Percentiles rank a stretch among this genome's conserved stretches.
These are phyloP conservation scores for Neoarthrinium moseri DNA, from an alignment of 2,329 filamentous ascomycete genomes.

Conservation along the genomic window DNA sequence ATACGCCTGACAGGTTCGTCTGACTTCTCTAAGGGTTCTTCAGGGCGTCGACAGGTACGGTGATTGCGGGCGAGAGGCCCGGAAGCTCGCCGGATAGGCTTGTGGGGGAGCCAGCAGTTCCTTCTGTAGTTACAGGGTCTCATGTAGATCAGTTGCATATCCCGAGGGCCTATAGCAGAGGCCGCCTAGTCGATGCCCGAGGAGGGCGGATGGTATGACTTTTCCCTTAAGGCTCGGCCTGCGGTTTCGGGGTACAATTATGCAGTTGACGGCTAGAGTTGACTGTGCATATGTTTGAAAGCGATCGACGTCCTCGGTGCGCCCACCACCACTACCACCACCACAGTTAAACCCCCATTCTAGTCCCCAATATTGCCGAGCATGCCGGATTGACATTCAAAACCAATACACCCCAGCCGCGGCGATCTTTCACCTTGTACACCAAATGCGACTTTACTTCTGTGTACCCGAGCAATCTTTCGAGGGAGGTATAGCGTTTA, in stretches of 20 bases:
- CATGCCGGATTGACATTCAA: too few species aligned
- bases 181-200: constrained; percentile 1
- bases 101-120: not conserved
- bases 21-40: not conserved
- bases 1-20: not conserved
- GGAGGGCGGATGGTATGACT: constrained; percentile 6
- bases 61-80: too few species aligned
- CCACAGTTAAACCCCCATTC: too few species aligned
- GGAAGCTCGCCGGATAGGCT: not conserved
- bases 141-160: constrained; percentile 9
- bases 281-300: not conserved
- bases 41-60: not conserved
- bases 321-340: not conserved
- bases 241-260: constrained; percentile 4
- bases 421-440: too few species aligned
- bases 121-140: not conserved
- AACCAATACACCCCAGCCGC: too few species aligned
- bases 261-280: not conserved
- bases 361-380: not conserved
- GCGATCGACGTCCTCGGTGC: constrained; percentile 5
- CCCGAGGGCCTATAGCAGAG: not conserved
- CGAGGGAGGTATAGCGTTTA: too few species aligned
- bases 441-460: too few species aligned
- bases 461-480: too few species aligned
- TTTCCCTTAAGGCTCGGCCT: constrained; percentile 1